Conservation (phyloP, 2,329 filamentous ascomycete genomes). For the Botrytis cinerea region DNA sequence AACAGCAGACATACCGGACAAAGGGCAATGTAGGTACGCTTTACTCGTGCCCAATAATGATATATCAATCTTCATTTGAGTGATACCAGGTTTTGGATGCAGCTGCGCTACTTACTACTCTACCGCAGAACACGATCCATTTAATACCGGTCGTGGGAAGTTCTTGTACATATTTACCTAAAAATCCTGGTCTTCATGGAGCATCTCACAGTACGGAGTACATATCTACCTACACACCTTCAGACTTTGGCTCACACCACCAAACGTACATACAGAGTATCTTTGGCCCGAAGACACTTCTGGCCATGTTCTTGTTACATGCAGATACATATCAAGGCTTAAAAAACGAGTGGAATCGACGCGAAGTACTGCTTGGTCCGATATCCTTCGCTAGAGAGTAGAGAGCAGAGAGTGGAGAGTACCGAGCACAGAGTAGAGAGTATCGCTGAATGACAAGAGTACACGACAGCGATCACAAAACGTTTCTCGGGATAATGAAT, state of each 20-base stretch:
- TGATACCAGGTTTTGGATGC: neutral
- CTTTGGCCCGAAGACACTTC: neutral
- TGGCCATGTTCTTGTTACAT: neutral
- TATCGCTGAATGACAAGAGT: neutral
- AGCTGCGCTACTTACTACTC: neutral
- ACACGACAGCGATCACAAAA: neutral
- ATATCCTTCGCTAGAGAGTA: neutral
- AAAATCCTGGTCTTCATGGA: neutral
- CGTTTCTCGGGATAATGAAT: neutral
- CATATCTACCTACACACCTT: neutral
- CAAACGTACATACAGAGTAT: neutral
- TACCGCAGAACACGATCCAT: neutral
- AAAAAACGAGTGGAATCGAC: neutral
- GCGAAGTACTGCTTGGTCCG: neutral
- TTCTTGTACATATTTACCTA: neutral
- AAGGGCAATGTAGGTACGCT: slow-evolving; percentile 1
- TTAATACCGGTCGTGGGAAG: neutral
- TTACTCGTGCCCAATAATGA: neutral
- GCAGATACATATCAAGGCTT: neutral
- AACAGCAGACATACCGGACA: neutral
- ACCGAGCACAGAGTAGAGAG: neutral
- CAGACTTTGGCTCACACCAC: neutral
- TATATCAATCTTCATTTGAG: neutral
- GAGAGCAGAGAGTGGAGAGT: neutral
- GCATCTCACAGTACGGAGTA: neutral